Evolutionary conservation across 2,329 filamentous ascomycete species (phyloP).

Genomic region (Ampelomyces quisqualis): DNA sequence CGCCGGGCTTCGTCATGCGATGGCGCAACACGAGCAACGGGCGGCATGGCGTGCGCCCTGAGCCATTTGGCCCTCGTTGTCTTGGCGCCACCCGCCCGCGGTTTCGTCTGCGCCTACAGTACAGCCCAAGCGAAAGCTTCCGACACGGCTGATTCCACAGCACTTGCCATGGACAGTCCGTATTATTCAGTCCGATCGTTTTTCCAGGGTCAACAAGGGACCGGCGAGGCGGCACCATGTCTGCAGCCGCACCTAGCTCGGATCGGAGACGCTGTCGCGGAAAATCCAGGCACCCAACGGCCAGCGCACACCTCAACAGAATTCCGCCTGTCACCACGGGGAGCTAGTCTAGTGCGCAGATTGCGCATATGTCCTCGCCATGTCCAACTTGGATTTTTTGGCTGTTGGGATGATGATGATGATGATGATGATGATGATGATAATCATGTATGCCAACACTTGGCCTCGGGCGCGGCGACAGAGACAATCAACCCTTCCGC

Average conservation of each 20-base stretch:
- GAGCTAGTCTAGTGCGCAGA: no score
- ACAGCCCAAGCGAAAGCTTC: neutral
- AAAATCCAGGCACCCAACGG: conserved; percentile 4
- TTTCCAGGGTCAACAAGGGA: conserved; percentile 3
- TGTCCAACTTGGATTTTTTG: no score
- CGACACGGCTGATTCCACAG: neutral
- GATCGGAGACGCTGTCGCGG: conserved; percentile 4
- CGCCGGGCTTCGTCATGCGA: conserved; percentile 21
- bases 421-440: no score
- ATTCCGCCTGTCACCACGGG: conserved; percentile 9
- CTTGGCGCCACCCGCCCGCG: conserved; percentile 5
- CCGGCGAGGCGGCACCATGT: conserved; percentile 3
- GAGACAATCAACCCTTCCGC: no score
- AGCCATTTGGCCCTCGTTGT: conserved; percentile 8
- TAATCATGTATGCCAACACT: no score
- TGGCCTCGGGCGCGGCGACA: no score
- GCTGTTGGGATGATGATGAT: no score
- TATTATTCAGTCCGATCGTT: conserved; percentile 6
- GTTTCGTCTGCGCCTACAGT: conserved; percentile 1
- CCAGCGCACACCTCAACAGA: conserved; percentile 9
- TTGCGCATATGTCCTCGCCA: no score
- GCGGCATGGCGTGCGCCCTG: no score
- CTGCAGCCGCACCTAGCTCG: conserved; percentile 2
- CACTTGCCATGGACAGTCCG: conserved; percentile 8
- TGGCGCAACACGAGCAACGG: conserved; percentile 21